Evolutionary conservation across 2,329 filamentous ascomycete genomes (phyloP).

Genomic region (Epichloe sibirici): DNA sequence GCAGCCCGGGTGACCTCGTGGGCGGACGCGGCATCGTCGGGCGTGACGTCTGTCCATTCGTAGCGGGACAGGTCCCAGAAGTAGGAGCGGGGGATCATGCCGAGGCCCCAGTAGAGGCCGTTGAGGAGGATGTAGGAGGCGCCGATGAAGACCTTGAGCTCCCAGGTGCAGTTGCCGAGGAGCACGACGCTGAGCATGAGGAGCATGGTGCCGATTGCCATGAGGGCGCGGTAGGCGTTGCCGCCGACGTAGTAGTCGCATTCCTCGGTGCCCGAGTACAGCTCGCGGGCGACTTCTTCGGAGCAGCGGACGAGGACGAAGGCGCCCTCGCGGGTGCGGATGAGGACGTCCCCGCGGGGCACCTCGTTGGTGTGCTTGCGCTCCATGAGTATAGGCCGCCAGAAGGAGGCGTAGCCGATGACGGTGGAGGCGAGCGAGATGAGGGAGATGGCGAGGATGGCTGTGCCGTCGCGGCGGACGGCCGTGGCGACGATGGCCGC

Average conservation of each 20-base stretch:
- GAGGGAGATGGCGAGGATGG: slow-evolving; percentile 32
- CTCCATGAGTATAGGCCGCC: slow-evolving; percentile 42
- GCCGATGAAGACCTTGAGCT: slow-evolving; percentile 46
- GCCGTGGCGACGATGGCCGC: slow-evolving; percentile 34
- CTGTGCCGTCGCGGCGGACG: slow-evolving; percentile 24
- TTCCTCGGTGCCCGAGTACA: slow-evolving; percentile 48
- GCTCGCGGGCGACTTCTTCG: slow-evolving; percentile 49
- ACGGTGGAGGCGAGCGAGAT: slow-evolving; percentile 41
- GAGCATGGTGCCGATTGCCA: slow-evolving; percentile 44
- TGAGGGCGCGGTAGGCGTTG: slow-evolving; percentile 37
- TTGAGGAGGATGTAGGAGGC: slow-evolving; percentile 47
- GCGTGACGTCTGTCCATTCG: slow-evolving; percentile 27
- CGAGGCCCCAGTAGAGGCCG: slow-evolving; percentile 44
- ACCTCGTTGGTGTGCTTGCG: slow-evolving; percentile 35
- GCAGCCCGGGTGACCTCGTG: slow-evolving; percentile 16
- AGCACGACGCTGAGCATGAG: slow-evolving; percentile 51
- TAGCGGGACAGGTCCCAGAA: slow-evolving; percentile 50
- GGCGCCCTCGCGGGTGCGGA: slow-evolving; percentile 46
- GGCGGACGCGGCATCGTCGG: slow-evolving; percentile 24
- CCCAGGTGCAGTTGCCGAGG: slow-evolving; percentile 50
- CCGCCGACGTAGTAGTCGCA: slow-evolving; percentile 41
- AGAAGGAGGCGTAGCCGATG: slow-evolving; percentile 44
- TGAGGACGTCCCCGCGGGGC: slow-evolving; percentile 46
- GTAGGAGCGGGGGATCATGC: slow-evolving; percentile 30
- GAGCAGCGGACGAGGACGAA: slow-evolving; percentile 45